Conservation (phyloP, 768 basidiomycete species). For the Psilocybe cyanescens region DNA sequence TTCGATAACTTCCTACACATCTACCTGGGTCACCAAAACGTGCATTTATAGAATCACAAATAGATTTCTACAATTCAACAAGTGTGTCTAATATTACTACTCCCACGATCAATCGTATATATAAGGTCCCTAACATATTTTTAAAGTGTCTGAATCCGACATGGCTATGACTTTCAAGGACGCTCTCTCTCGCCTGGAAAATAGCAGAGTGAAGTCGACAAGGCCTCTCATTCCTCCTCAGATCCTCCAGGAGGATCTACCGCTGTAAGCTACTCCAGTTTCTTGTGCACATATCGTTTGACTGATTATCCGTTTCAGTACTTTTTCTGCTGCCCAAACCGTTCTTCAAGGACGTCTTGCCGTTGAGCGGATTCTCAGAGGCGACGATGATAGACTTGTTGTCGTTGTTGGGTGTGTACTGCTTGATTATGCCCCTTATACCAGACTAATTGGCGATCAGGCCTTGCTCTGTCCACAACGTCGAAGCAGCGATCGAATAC, state of each 20-base stretch:
- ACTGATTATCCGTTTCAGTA: slow-evolving; percentile 42
- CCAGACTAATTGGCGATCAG: slow-evolving; percentile 36
- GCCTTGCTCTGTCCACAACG: slow-evolving; percentile 95
- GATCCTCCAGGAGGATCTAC: slow-evolving; percentile 93
- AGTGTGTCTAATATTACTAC: slow-evolving; percentile 13
- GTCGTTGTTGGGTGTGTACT: slow-evolving; percentile 83
- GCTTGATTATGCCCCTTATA: background rate
- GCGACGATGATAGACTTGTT: slow-evolving; percentile 89
- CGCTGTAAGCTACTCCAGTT: slow-evolving; percentile 54
- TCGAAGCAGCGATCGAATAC: slow-evolving; percentile 85
- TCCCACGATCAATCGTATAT: slow-evolving; percentile 18
- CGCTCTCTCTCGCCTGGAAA: slow-evolving; percentile 81
- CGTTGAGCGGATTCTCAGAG: slow-evolving; percentile 78
- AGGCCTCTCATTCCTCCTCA: slow-evolving; percentile 93
- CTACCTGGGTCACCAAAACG: slow-evolving; percentile 10
- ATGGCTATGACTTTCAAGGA: slow-evolving; percentile 81
- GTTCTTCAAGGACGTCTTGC: slow-evolving; percentile 84
- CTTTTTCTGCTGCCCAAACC: slow-evolving; percentile 82
- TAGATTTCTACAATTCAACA: slow-evolving; percentile 2
- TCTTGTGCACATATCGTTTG: background rate
- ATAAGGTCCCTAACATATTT: slow-evolving; percentile 17
- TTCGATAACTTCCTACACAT: slow-evolving; percentile 4
- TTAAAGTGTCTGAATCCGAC: slow-evolving; percentile 51
- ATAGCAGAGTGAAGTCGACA: slow-evolving; percentile 83
- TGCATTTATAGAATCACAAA: background rate